These are phyloP conservation scores for Claviceps fusiformis DNA, from an alignment of 2,329 filamentous ascomycete genomes.

Conservation along the genomic window DNA sequence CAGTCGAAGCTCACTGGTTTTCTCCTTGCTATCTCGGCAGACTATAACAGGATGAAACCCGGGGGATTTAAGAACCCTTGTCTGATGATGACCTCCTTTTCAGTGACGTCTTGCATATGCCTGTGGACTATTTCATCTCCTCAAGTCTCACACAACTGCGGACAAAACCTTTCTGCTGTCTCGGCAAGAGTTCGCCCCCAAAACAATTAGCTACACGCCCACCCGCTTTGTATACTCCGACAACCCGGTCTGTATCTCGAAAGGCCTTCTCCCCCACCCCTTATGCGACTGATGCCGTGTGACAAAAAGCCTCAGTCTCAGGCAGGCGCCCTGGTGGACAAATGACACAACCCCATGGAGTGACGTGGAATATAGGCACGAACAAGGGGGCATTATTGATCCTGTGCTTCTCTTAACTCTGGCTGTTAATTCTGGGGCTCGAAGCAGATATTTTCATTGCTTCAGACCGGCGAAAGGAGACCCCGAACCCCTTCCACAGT, in stretches of 20 bases:
- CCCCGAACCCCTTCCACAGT: not conserved
- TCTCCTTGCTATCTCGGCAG: no score
- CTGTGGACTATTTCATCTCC: not conserved
- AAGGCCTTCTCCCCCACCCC: not conserved
- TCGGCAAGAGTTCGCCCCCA: constrained; percentile 1
- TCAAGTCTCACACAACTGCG: not conserved
- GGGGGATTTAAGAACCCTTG: no score
- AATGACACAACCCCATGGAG: not conserved
- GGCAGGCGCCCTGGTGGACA: not conserved
- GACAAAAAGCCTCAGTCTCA: not conserved
- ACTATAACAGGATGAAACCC: no score
- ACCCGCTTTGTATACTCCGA: not conserved
- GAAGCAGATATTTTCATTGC: not conserved
- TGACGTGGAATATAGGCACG: not conserved
- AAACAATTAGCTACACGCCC: not conserved
- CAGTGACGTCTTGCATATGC: not conserved
- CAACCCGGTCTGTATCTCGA: not conserved
- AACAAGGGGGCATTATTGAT: not conserved
- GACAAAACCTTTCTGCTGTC: not conserved
- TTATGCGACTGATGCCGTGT: not conserved
- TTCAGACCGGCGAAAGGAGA: not conserved
- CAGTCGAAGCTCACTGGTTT: no score
- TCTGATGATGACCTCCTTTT: not conserved
- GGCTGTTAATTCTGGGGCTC: not conserved
- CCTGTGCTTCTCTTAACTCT: not conserved